These are phyloP conservation scores for Dictyostelium firmibasis DNA, from an alignment of 78 protist genomes.

Conservation along the genomic window DNA sequence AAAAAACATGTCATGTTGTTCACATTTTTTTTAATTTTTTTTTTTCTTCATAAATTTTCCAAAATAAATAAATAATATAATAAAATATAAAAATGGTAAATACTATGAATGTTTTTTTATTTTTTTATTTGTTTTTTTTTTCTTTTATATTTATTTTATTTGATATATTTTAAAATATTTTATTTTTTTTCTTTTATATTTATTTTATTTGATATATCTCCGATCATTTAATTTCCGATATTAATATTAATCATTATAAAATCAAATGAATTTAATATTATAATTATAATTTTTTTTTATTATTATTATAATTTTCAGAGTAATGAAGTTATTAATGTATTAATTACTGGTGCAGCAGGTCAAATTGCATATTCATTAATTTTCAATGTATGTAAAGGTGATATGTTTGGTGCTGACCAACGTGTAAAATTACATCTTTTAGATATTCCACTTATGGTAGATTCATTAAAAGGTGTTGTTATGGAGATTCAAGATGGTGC, in stretches of 20 bases:
- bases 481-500: conserved; percentile 79
- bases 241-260: too few relatives aligned
- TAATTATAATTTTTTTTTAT: not conserved
- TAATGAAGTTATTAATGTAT: conserved; percentile 29
- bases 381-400: conserved; percentile 76
- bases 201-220: not conserved
- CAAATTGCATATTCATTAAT: conserved; percentile 91
- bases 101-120: not conserved
- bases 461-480: conserved; percentile 55
- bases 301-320: not conserved
- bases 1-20: not conserved
- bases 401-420: conserved; percentile 84
- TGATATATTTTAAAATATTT: too few relatives aligned
- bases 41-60: not conserved
- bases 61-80: not conserved
- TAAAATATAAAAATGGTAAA: not conserved
- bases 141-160: not conserved
- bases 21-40: not conserved
- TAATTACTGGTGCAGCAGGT: conserved; percentile 71
- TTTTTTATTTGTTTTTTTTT: not conserved
- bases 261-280: not conserved
- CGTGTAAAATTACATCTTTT: conserved; percentile 90
- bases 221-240: conserved; percentile 2
- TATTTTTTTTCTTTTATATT: not conserved
- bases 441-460: conserved; percentile 82